Evolutionary conservation across 2,329 filamentous ascomycete genomes (phyloP), one percentile per base, ranked within the genome.

Genomic region (Rugonectria rugulosa): DNA sequence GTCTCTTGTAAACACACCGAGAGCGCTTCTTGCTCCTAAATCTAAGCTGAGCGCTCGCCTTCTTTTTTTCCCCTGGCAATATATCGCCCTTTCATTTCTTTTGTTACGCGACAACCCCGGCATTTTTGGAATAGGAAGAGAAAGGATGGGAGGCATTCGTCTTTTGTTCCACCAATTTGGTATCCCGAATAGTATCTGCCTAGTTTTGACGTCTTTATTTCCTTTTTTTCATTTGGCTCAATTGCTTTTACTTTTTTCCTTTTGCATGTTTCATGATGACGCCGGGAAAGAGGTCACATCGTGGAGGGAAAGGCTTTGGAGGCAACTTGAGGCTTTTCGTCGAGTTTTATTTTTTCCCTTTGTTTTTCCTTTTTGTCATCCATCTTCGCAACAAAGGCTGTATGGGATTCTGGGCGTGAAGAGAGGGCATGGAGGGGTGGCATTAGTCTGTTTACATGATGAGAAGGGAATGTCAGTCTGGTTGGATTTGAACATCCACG

Each of bases 1-100:
- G 21, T 44, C 38, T 56, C 53, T 46, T 63, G 59, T 67, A 68
- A 50, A 66, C 59, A 63, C 31, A 63, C 60, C 62, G 52, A 56
- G 54, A 59, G 53, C 63, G 52, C 37, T 58, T 37, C 29, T 65
- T 40, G 19, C 19, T 40, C 17, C 20, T 62, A 66, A 65, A 66
- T 36, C 27, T 45, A 41, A 38, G 45, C 34, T 38, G 38, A n/a
- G n/a, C n/a, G n/a, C n/a, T n/a, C n/a, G n/a, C n/a, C n/a, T n/a
- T 43, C 42, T 32, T 17, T 40, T n/a, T 20, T 11, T 21, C 17
- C 26, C 27, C 20, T 15, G 29, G 26, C 46, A 23, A 32, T 37
- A 49, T 17, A 38, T 34, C 19, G 52, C 37, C 48, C 61, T 42
- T 53, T 45, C 49, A 51, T 32, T 47, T 34, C 40, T 42, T 41